Evolutionary conservation across 495 filamentous ascomycete species (phyloP).

Genomic region (Aspergillus bertholletiae): DNA sequence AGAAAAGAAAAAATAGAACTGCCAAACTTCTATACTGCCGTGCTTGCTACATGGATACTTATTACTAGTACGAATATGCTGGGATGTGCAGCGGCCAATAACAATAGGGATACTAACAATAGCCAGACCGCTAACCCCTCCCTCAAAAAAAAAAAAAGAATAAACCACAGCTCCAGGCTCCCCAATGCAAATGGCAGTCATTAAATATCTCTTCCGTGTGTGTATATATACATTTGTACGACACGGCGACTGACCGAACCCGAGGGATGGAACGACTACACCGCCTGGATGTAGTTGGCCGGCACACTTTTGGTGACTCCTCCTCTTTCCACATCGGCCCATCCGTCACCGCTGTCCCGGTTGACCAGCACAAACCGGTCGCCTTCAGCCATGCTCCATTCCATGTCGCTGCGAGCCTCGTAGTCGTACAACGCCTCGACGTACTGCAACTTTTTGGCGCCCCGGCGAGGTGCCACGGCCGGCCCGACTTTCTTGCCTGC

Average conservation of each 20-base stretch:
- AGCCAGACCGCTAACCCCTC: background rate
- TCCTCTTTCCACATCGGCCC: constrained; percentile 91
- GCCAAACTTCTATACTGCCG: background rate
- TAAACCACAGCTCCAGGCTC: background rate
- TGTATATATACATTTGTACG: background rate
- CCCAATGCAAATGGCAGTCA: background rate
- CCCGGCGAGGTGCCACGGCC: constrained; percentile 84
- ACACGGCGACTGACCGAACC: background rate
- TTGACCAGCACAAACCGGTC: constrained; percentile 87
- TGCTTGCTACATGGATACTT: background rate
- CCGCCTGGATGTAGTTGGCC: constrained; percentile 84
- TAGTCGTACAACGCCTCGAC: constrained; percentile 94
- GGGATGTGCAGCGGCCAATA: background rate
- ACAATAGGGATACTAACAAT: background rate
- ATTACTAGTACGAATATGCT: too few relatives aligned
- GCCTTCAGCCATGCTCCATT: constrained; percentile 86
- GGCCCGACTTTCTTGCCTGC: constrained; percentile 80
- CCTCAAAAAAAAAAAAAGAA: too few relatives aligned
- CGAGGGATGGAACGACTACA: constrained; percentile 29
- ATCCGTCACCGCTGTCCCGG: constrained; percentile 85
- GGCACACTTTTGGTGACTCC: constrained; percentile 92
- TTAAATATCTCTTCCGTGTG: background rate
- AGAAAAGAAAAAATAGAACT: background rate
- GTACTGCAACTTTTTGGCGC: constrained; percentile 93
- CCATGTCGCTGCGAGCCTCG: constrained; percentile 74